A percentile compares a stretch with the other conserved stretches of the same genome.
These are phyloP conservation scores for Russula emetica DNA, from an alignment of 768 basidiomycete genomes.

Conservation along the genomic window DNA sequence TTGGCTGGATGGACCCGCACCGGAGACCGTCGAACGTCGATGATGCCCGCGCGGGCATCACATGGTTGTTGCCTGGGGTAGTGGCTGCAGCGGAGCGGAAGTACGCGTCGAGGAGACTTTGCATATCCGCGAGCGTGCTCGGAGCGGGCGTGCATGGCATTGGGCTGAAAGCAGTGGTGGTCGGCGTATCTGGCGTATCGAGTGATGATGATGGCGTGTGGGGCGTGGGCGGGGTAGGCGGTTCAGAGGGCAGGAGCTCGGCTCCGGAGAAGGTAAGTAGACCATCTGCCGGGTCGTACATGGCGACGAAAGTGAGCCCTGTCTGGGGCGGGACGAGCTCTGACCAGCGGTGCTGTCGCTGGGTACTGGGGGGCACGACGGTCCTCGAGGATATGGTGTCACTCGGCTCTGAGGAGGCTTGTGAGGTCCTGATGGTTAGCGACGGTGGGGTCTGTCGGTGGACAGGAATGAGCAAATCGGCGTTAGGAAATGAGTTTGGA, in stretches of 20 bases:
- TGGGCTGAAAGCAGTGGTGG: slow-evolving; percentile 25
- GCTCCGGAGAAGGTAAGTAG: slow-evolving; percentile 55
- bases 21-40: slow-evolving; percentile 26
- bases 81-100: slow-evolving; percentile 16
- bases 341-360: slow-evolving; percentile 45
- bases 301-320: slow-evolving; percentile 54
- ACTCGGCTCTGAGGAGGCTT: not conserved
- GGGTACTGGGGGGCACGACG: not conserved
- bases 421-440: slow-evolving; percentile 5
- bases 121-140: slow-evolving; percentile 28
- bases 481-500: not conserved
- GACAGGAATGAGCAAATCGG: slow-evolving; percentile 4
- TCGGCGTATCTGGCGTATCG: slow-evolving; percentile 23
- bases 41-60: slow-evolving; percentile 22
- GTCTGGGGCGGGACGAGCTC: slow-evolving; percentile 53
- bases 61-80: not conserved
- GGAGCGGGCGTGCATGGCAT: slow-evolving; percentile 28
- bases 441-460: slow-evolving; percentile 15
- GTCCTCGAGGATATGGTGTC: slow-evolving; percentile 6
- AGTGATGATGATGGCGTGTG: slow-evolving; percentile 9
- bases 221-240: not conserved
- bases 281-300: slow-evolving; percentile 57
- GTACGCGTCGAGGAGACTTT: slow-evolving; percentile 27
- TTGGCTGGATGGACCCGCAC: slow-evolving; percentile 2
- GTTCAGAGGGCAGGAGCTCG: slow-evolving; percentile 38